Evolutionary conservation across 306 rosid genomes (phyloP).

Genomic region (Chamaecrista fasciculata): DNA sequence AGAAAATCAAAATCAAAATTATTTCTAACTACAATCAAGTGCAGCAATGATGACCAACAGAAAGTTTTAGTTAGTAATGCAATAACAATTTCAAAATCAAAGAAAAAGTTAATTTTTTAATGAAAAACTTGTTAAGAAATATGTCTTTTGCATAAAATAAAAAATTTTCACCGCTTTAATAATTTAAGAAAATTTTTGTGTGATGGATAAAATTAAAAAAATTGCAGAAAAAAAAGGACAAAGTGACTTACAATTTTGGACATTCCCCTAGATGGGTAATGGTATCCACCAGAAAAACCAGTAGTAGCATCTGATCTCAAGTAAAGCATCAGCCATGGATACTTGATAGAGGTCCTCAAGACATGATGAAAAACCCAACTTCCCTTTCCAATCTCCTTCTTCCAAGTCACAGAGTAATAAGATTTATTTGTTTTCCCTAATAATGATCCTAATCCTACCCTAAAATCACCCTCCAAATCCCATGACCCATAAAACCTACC

Average conservation of each 20-base stretch:
- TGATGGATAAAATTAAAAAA: no score
- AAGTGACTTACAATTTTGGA: conserved; percentile 48
- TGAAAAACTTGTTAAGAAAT: no score
- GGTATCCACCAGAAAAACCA: conserved; percentile 59
- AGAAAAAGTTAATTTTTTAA: no score
- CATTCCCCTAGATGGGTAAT: conserved; percentile 54
- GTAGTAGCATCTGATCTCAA: conserved; percentile 55
- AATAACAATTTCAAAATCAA: no score
- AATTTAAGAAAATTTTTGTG: no score
- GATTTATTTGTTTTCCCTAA: conserved; percentile 31
- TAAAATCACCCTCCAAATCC: conserved; percentile 38
- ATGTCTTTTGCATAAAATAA: no score
- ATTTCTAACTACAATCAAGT: no score
- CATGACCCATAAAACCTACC: conserved; percentile 52
- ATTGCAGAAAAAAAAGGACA: no score
- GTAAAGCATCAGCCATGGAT: conserved; percentile 65
- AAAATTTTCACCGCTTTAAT: no score
- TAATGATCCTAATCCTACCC: conserved; percentile 16
- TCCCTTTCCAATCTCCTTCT: conserved; percentile 46
- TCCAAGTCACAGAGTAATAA: conserved; percentile 47
- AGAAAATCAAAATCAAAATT: no score
- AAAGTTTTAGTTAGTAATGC: no score
- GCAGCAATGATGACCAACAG: no score
- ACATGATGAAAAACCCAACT: conserved; percentile 52
- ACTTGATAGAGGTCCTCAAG: conserved; percentile 46